Evolutionary conservation across 2,329 filamentous ascomycete genomes (phyloP), one percentile per base, ranked within the genome.

Genomic region (Fusarium sambucinum): DNA sequence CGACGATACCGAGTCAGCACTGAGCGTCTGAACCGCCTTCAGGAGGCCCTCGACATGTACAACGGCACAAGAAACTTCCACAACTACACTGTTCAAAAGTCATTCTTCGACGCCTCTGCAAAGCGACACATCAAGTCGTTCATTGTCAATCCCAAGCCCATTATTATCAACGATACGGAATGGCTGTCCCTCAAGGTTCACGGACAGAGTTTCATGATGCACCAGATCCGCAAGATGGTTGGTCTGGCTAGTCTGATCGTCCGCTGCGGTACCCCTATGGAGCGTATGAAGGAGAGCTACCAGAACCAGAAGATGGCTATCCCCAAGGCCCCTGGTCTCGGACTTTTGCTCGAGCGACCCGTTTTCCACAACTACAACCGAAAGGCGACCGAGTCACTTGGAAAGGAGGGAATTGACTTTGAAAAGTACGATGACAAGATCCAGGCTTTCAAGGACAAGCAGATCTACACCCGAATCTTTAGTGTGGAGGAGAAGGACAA

Each of bases 131-230:
- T 99, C 83, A 96, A 94, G 78, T 96, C 92, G 4, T 99, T 99
- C 82, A 84, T 90, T 37, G 90, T 93, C 59, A 91, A 93, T 77
- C 82, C 83, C 5, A 83, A 87, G 52, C 93, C 94, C 1, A 90
- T 97, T 74, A 88, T 94, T 75, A 96, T 97, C 79, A 89, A 93
- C 78, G 90, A 95, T 76, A 97, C 94, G 3, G 92, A 99, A 82
- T 99, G 96, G 96, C 85, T 99, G 6, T 96, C 92, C 42, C 85
- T 98, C 70, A 97, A 97, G 78, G 94, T 99, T 25, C 96, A 99
- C 79, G 96, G 96, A 0, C 96, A 99, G 80, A 95, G 91, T 76
- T 99, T 99, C 85, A 99, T 99, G 96, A 99, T 99, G 96, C 96
- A 99, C 80, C 96, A 99, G 82, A 99, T 99, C 79, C 91, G 96